Evolutionary conservation across 176 grass and related monocot species (phyloP), one percentile per base, ranked within the genome.

Genomic region (maize (Zea mays)): DNA sequence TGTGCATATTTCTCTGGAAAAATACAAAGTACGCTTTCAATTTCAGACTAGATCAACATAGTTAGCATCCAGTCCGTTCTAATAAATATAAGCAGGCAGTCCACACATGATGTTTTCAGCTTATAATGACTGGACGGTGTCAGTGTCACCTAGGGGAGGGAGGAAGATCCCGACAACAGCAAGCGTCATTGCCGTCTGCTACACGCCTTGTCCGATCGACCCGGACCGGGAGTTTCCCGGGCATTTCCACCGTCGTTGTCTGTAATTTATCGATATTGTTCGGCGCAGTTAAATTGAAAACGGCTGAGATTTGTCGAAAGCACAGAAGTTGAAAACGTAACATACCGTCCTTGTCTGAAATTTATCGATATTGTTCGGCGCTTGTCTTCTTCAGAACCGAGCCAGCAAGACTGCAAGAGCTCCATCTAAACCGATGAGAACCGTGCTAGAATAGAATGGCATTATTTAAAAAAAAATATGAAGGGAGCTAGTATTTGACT

Each of bases 161-260:
- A 56, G 71, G 55, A 83, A 48, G 41, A 41, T 69, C 45, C 66
- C 17, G 33, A 42, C 8, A 48, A 5, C 10, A 55, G 37, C 55
- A 68, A 44, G 14, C 45, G 56, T 40, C 62, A 1, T 43, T 45
- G 78, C 65, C 37, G 72, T 56, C 79, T 58, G 56, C 61, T 76
- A 46, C 9, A 71, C 71, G 19, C 43, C 62, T 37, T 42, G 34
- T 69, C 8, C 11, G 21, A 36, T 21, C 1, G n/a, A 19, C 5
- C 41, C 43, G 43, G 41, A 75, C 61, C 20, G 43, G 36, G 20
- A 34, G 8, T n/a, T 86, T 54, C 36, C 43, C 45, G 21, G 10
- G 0, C 12, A 51, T 55, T 67, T 46, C 69, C 40, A n/a, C 21
- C 65, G 65, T 76, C 78, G 13, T 37, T 77, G 12, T 82, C 72